Evolutionary conservation across 768 basidiomycete species (phyloP), one percentile per base, ranked within the genome.

Genomic region (Xerocomellus intermedius): DNA sequence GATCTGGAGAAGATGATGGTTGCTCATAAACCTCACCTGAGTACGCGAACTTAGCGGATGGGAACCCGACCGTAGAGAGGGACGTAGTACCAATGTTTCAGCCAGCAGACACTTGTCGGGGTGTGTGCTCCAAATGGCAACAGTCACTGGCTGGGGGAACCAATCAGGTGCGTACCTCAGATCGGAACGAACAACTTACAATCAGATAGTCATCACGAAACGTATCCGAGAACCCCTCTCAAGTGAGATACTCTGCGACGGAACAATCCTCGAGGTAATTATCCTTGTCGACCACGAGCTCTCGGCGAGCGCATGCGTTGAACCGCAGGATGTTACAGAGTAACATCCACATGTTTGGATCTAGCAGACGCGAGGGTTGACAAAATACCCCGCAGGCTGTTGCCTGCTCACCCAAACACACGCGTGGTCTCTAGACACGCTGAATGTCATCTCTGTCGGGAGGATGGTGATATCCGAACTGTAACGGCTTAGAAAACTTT

Each of bases 81-180:
- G 14, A 53, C 72, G 5, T 54, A 83, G 5, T 54, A 83, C 83
- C 68, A 90, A 69, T 0, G 88, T 89, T 38, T 73, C 75, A 0
- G 84, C 87, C 47, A 84, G 69, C 3, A 81, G 77, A 58, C 86
- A 88, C 62, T 81, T 80, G 57, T 84, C 83, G 9, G 89, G 84
- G 1, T 87, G 84, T 0, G 86, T 89, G 42, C 83, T 88, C 89
- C 89, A 91, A 38, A 91, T 84, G 3, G 86, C 85, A 1, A 87
- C 87, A 8, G 86, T 88, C 86, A 91, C 86, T 0, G 87, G 87
- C 88, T 87, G 63, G 17, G 49, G 37, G 43, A 41, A 43, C 26
- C 17, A 16, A 17, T 38, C 33, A 21, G 32, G 14, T 3, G 44
- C 30, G 37, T 33, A 7, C 32, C 28, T 19, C 36, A 48, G 26